Evolutionary conservation across 129 eudicot species (phyloP), one percentile per base, ranked within the genome.

Genomic region (Flaveria sonorensis): DNA sequence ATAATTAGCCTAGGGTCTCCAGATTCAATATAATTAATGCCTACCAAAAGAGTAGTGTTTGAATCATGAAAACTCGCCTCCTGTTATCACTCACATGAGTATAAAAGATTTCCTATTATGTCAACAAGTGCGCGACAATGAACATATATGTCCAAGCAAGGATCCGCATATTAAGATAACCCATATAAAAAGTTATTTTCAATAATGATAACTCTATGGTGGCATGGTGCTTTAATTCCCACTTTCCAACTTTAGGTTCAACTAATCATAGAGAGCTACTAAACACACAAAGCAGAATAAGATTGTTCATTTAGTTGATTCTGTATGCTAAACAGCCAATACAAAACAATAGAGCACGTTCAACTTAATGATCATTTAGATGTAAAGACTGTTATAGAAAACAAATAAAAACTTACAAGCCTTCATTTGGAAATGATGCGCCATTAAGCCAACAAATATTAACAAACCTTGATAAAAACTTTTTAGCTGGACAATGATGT

Each of bases 241-340:
- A 61, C 42, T 61, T 61, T 13, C 68, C 40, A 61, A 28, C n/a
- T 10, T 61, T 28, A 61, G 6, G 39, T 13, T 61, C 68, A 61
- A 57, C 18, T 61, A 67, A 36, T 47, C 6, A 45, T 48, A 28
- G 39, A 59, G n/a, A 68, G 45, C 21, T 60, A 68, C 40, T 40
- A 11, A 30, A 30, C 18, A 39, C 39, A 28, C 57, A 64, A 61
- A 46, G 43, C 14, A 18, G 10, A n/a, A 71, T 12, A 68, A 53
- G 61, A 56, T 43, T 45, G 76, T 62, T 43, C 57, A 55, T 43
- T 77, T 40, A 53, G 32, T 10, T 50, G 0, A n/a, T 21, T 56
- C 24, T 16, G 23, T 6, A 15, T 40, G 45, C 1, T 39, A 20
- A 78, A 20, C 70, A 39, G 6, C 42, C 19, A 42, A 18, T 68